Evolutionary conservation across 805 yeast genomes (phyloP).

Genomic region (Metschnikowia matae): DNA sequence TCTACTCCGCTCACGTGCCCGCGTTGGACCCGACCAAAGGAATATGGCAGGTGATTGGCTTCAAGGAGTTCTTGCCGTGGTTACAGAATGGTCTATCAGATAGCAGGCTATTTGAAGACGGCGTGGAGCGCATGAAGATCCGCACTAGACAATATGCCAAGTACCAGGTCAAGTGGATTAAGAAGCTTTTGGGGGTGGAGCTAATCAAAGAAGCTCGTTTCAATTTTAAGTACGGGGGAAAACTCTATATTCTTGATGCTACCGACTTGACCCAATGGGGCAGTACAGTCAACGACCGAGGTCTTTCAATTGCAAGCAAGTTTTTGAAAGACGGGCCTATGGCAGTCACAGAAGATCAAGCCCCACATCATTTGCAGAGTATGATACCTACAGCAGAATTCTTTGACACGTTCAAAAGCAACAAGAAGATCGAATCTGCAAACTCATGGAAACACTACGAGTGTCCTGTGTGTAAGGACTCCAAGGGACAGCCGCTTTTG

Average conservation of each 20-base stretch:
- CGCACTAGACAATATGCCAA: slow-evolving; percentile 85
- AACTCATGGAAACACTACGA: slow-evolving; percentile 60
- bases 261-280: slow-evolving; percentile 66
- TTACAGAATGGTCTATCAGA: slow-evolving; percentile 22
- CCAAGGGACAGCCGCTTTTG: slow-evolving; percentile 50
- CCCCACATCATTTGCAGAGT: slow-evolving; percentile 23
- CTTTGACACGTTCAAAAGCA: slow-evolving; percentile 23
- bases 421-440: slow-evolving; percentile 36
- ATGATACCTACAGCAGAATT: slow-evolving; percentile 26
- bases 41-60: slow-evolving; percentile 93
- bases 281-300: slow-evolving; percentile 50
- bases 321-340: slow-evolving; percentile 29
- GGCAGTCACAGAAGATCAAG: slow-evolving; percentile 23
- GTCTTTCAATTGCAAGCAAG: slow-evolving; percentile 44
- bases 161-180: slow-evolving; percentile 88
- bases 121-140: slow-evolving; percentile 74
- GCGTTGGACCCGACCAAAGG: slow-evolving; percentile 63
- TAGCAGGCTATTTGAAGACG: slow-evolving; percentile 30
- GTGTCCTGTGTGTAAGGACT: slow-evolving; percentile 64
- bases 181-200: slow-evolving; percentile 62
- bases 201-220: slow-evolving; percentile 44
- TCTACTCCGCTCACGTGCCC: slow-evolving; percentile 30
- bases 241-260: slow-evolving; percentile 69
- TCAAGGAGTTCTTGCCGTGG: slow-evolving; percentile 84
- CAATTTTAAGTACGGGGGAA: slow-evolving; percentile 54